phyloP scores from a whole-genome alignment of 331 rosid species.

The Pyrus hybrid region DNA sequence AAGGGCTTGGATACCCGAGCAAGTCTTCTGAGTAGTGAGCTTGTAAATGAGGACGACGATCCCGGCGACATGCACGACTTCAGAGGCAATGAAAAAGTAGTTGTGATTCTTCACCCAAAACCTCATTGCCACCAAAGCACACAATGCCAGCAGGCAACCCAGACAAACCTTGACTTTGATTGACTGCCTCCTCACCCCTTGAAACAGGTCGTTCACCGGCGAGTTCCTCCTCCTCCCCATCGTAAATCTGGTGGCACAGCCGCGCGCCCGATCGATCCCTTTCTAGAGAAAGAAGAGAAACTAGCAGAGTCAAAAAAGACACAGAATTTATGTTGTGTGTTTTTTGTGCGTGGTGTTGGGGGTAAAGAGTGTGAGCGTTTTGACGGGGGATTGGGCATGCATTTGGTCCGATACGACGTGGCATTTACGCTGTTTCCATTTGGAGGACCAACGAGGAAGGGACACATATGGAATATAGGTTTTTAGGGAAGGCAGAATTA shows the following conservation, averaged over 20 bases:
- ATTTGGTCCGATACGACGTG: slow-evolving; percentile 10
- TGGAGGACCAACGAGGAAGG: not conserved
- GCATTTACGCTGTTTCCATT: slow-evolving; percentile 8
- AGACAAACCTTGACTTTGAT: slow-evolving; percentile 37
- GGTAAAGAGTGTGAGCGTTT: not conserved
- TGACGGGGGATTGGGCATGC: slow-evolving; percentile 27
- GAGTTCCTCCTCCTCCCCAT: slow-evolving; percentile 47
- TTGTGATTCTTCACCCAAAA: slow-evolving; percentile 15
- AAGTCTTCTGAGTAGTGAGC: slow-evolving; percentile 58
- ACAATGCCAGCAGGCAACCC: slow-evolving; percentile 29
- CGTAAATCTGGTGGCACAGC: not conserved
- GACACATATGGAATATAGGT: not conserved
- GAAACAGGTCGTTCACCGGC: slow-evolving; percentile 14
- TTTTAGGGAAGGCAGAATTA: not conserved
- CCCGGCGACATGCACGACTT: slow-evolving; percentile 40
- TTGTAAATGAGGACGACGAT: slow-evolving; percentile 55
- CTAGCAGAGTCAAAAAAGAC: not conserved
- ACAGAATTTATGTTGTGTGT: not conserved
- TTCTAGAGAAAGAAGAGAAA: not conserved
- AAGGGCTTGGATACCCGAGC: slow-evolving; percentile 47
- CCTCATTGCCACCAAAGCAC: slow-evolving; percentile 37
- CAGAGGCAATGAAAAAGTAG: slow-evolving; percentile 43
- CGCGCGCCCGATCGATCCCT: not conserved
- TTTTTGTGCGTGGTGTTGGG: not conserved
- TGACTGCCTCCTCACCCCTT: slow-evolving; percentile 41